A percentile compares a stretch with the other conserved stretches of the same genome.
These are phyloP conservation scores for Pythium sukuiense DNA, from an alignment of 352 stramenopile species.

Conservation along the genomic window DNA sequence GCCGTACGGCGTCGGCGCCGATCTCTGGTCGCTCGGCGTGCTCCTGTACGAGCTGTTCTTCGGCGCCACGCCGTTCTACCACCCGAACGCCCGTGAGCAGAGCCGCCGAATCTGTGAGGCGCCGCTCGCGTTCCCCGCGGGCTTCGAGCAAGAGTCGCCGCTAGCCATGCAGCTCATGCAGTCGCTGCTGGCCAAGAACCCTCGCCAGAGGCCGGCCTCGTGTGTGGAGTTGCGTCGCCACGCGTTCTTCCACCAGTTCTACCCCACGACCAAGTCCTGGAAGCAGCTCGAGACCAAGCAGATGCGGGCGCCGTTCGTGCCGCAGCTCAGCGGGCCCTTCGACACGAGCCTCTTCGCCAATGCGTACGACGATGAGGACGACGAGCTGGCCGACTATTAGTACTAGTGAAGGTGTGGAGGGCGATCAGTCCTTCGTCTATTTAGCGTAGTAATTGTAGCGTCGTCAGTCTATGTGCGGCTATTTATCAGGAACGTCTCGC, in stretches of 20 bases:
- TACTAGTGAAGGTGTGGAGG: background rate
- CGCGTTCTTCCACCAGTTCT: slow-evolving; percentile 55
- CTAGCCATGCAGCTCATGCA: slow-evolving; percentile 49
- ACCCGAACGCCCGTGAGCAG: slow-evolving; percentile 66
- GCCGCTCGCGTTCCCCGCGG: slow-evolving; percentile 52
- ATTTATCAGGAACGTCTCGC: slow-evolving; percentile 1
- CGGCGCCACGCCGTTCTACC: slow-evolving; percentile 86
- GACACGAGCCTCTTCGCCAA: slow-evolving; percentile 71
- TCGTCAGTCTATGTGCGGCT: slow-evolving; percentile 2
- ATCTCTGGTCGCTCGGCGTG: slow-evolving; percentile 82
- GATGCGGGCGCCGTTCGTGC: slow-evolving; percentile 50
- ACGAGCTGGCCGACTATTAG: slow-evolving; percentile 39
- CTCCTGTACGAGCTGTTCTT: slow-evolving; percentile 71
- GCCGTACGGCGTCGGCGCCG: slow-evolving; percentile 56
- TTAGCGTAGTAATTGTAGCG: slow-evolving; percentile 5
- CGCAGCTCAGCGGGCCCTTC: slow-evolving; percentile 52
- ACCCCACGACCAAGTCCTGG: slow-evolving; percentile 42
- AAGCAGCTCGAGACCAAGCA: slow-evolving; percentile 43
- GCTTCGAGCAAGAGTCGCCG: slow-evolving; percentile 41
- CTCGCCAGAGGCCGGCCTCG: slow-evolving; percentile 36
- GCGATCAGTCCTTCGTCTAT: background rate
- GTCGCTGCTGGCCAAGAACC: slow-evolving; percentile 50
- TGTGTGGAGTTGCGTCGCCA: slow-evolving; percentile 45
- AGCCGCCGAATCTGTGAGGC: slow-evolving; percentile 67
- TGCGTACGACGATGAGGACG: slow-evolving; percentile 38